A percentile compares a stretch with the other conserved stretches of the same genome.
Conservation (phyloP, 2,329 filamentous ascomycete species). For the Aurifilum marmelostoma region DNA sequence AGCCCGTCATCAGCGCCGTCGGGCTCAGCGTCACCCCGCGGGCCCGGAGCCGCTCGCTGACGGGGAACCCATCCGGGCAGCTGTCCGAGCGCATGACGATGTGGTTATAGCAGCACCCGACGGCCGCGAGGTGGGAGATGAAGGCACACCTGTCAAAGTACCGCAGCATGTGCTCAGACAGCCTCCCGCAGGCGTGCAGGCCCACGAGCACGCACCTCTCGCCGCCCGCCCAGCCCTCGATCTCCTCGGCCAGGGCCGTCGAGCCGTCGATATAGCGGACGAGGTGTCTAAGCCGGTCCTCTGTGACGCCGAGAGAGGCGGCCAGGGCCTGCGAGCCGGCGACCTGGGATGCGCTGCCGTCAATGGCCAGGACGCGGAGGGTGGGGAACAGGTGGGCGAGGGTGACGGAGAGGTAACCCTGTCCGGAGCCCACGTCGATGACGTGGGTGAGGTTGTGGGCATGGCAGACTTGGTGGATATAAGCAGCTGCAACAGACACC, state of each 20-base stretch:
- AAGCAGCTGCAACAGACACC: constrained; percentile 35
- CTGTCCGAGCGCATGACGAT: constrained; percentile 39
- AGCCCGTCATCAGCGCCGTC: constrained; percentile 40
- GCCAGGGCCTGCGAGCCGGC: constrained; percentile 35
- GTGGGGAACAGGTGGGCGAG: constrained; percentile 37
- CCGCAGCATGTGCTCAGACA: constrained; percentile 40
- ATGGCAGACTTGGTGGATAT: constrained; percentile 35
- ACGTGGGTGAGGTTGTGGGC: constrained; percentile 34
- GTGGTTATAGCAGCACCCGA: constrained; percentile 42
- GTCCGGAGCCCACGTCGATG: constrained; percentile 35
- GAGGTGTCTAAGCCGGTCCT: constrained; percentile 32
- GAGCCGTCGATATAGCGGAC: constrained; percentile 38
- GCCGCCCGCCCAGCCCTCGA: constrained; percentile 36
- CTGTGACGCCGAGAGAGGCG: constrained; percentile 32
- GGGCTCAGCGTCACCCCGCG: constrained; percentile 34
- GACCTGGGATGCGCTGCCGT: constrained; percentile 38
- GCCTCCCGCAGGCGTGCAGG: constrained; percentile 39
- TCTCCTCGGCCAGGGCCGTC: constrained; percentile 29
- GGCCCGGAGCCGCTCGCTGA: constrained; percentile 41
- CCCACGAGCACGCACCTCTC: constrained; percentile 39
- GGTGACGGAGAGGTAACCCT: constrained; percentile 38
- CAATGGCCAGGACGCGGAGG: constrained; percentile 37
- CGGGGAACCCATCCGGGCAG: constrained; percentile 42
- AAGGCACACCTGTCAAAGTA: constrained; percentile 34
- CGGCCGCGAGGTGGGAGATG: constrained; percentile 34